Evolutionary conservation across 23 red algal species (phyloP), one percentile per base, ranked within the genome.

Genomic region (Pyropia yezoensis): DNA sequence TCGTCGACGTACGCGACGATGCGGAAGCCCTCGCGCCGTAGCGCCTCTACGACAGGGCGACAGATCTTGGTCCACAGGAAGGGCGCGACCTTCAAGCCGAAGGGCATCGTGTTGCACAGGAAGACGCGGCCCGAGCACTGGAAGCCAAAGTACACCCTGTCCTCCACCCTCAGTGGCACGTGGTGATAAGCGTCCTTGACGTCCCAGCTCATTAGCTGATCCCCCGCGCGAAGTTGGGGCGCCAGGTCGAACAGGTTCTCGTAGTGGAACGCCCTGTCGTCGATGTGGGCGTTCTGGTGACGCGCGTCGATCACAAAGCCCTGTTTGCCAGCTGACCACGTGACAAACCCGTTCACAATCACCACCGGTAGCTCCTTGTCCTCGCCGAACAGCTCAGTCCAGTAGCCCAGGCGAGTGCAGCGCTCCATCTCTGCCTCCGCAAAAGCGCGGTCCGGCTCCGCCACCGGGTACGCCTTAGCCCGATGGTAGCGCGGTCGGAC

Each of bases 141-240:
- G 63, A 79, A 79, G 18, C 67, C 23, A 56, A 79, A 79, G 63
- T 65, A 79, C 52, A 69, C 57, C 21, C 75, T 19, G 23, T 69
- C 70, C 22, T 11, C 18, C 1, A 65, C 63, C 12, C 23, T 15
- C n/a, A 79, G 45, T 0, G 52, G 27, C 52, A 79, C 67, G 19
- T 79, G 62, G 15, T 79, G 1, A 59, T 65, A n/a, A n/a, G n/a
- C n/a, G n/a, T n/a, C n/a, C n/a, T n/a, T n/a, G n/a, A n/a, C n/a
- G n/a, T n/a, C n/a, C 49, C 67, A 67, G 7, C 52, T 58, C 13
- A 69, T 14, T 21, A 69, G 27, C 22, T 68, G 49, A 45, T 79
- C 63, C 18, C 17, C 4, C 18, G 22, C 22, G 17, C 25, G 33
- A 1, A 69, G 12, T 14, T 3, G 0, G 26, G 29, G 17, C n/a